Conservation (phyloP, 306 rosid genomes). For the Cucumis hystrix region DNA sequence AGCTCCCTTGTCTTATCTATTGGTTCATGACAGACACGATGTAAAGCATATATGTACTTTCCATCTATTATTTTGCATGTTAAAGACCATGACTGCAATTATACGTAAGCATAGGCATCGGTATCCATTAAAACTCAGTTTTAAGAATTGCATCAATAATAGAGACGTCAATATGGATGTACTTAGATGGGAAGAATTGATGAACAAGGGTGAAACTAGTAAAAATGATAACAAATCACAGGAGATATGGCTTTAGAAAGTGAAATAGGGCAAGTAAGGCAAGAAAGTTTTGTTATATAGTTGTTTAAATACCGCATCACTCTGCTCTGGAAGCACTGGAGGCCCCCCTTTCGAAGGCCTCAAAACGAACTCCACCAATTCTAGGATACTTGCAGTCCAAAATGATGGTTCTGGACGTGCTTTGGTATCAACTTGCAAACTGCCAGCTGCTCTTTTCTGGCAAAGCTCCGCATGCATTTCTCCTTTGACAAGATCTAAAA, state of each 20-base stretch:
- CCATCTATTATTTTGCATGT: background rate
- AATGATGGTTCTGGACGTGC: constrained; percentile 11
- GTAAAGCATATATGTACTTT: background rate
- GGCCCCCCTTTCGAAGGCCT: constrained; percentile 84
- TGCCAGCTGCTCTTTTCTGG: constrained; percentile 18
- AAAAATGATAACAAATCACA: background rate
- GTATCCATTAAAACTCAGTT: background rate
- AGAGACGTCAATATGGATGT: background rate
- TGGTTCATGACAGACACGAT: background rate
- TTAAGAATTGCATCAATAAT: background rate
- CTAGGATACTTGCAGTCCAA: constrained; percentile 54
- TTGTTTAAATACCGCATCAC: constrained; percentile 51
- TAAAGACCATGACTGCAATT: background rate
- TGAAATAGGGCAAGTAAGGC: background rate
- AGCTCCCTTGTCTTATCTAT: background rate
- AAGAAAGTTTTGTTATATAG: background rate
- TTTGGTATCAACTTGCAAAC: constrained; percentile 7
- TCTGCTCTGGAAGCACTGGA: constrained; percentile 72
- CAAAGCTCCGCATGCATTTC: constrained; percentile 48
- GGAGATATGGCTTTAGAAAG: background rate
- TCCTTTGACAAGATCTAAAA: constrained; percentile 49
- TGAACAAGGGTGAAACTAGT: background rate
- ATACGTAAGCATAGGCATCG: background rate
- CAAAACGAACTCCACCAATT: constrained; percentile 53
- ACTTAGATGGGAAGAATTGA: background rate